Conservation (phyloP, 2,329 filamentous ascomycete species). For the Colletotrichum lupini region DNA sequence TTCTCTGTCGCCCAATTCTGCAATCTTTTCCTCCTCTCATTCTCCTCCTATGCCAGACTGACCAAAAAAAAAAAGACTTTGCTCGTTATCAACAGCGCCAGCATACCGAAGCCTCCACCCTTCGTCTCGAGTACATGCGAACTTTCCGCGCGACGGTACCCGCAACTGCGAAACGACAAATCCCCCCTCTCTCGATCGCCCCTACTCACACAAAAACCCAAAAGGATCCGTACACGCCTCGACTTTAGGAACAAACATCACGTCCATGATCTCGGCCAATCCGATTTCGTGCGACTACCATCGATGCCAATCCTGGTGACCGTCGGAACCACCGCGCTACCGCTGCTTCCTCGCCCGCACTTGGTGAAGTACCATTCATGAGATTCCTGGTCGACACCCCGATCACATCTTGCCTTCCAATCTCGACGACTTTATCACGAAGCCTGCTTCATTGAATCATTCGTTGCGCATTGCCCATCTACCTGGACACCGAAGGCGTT, state of each 20-base stretch:
- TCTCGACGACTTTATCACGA: constrained; percentile 2
- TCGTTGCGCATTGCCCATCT: constrained; percentile 10
- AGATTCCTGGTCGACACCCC: constrained; percentile 3
- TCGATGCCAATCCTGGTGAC: constrained; percentile 23
- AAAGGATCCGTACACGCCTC: constrained; percentile 2
- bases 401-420: constrained; percentile 14
- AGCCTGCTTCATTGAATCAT: background rate
- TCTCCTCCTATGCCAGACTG: constrained; percentile 14
- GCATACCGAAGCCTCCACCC: constrained; percentile 32
- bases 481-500: background rate
- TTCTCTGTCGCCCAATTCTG: constrained; percentile 6
- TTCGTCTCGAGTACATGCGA: constrained; percentile 31
- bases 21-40: background rate
- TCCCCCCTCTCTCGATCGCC: constrained; percentile 7
- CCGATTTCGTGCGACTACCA: constrained; percentile 9
- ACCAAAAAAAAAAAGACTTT: constrained; percentile 2
- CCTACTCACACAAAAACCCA: background rate
- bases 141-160: constrained; percentile 33
- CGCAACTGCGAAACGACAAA: constrained; percentile 35
- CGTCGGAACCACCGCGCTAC: constrained; percentile 7
- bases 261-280: constrained; percentile 8
- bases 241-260: background rate
- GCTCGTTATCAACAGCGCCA: constrained; percentile 22
- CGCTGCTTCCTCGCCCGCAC: constrained; percentile 17
- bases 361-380: constrained; percentile 20